A percentile compares a stretch with the other conserved stretches of the same genome.
phyloP scores from a whole-genome alignment of 2,329 filamentous ascomycete species.

The Cladosporium sp. region DNA sequence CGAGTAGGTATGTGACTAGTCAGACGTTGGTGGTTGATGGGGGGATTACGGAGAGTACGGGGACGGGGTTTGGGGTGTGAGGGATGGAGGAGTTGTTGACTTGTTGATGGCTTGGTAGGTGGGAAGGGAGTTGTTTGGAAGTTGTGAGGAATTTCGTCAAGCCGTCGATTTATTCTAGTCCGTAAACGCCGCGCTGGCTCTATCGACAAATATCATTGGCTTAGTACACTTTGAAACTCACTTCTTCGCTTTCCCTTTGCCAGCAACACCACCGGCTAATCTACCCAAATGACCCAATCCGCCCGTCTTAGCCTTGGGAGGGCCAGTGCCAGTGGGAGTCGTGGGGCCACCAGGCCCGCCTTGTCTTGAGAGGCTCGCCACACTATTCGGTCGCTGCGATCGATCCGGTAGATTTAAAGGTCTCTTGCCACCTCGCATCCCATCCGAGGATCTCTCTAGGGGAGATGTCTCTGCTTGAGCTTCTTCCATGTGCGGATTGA shows the following conservation, averaged over 20 bases:
- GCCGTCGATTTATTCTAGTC: background rate
- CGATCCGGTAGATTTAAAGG: background rate
- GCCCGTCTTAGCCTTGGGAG: background rate
- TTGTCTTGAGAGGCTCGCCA: constrained; percentile 6
- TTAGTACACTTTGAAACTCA: background rate
- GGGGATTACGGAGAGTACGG: constrained; percentile 25
- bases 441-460: background rate
- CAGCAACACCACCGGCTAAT: constrained; percentile 7
- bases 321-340: background rate
- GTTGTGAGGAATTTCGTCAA: background rate
- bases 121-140: background rate
- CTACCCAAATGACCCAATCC: constrained; percentile 1
- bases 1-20: constrained; percentile 79
- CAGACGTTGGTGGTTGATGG: constrained; percentile 54
- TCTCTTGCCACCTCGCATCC: background rate
- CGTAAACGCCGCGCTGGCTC: constrained; percentile 5
- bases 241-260: constrained; percentile 13
- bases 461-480: constrained; percentile 4
- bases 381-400: constrained; percentile 12
- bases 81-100: too few species aligned
- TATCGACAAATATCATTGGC: background rate
- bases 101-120: background rate
- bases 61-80: constrained; percentile 17
- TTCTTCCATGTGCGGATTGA: constrained; percentile 14
- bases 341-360: background rate